Percentiles rank a stretch among this genome's conserved stretches.
These are phyloP conservation scores for Xylaria sp. DNA, from an alignment of 2,329 filamentous ascomycete genomes.

Conservation along the genomic window DNA sequence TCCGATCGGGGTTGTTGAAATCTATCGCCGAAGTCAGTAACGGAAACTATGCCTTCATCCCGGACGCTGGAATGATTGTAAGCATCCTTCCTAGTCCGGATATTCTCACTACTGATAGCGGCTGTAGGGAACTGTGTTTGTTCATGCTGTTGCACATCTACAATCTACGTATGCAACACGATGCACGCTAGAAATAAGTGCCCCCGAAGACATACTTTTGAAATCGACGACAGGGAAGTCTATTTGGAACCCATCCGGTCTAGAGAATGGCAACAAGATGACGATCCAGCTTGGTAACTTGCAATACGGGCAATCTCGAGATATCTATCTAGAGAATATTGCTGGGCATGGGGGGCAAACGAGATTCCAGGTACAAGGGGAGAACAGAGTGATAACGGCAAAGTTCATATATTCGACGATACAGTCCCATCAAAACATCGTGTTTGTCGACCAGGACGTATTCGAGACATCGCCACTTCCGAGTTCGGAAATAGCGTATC, in stretches of 20 bases:
- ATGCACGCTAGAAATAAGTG: constrained; percentile 56
- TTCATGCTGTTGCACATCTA: constrained; percentile 70
- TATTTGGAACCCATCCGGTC: constrained; percentile 50
- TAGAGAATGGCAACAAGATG: constrained; percentile 25
- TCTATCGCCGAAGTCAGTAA: constrained; percentile 67
- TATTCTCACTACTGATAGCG: constrained; percentile 21
- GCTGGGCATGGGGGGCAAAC: constrained; percentile 27
- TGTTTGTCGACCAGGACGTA: constrained; percentile 34
- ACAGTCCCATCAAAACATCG: constrained; percentile 10
- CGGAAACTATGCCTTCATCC: constrained; percentile 70
- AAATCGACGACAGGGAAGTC: constrained; percentile 54
- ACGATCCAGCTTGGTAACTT: constrained; percentile 61
- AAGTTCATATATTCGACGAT: constrained; percentile 51
- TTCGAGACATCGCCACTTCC: constrained; percentile 45
- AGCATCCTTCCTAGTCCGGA: constrained; percentile 21
- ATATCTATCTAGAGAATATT: constrained; percentile 58
- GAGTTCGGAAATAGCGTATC: constrained; percentile 58
- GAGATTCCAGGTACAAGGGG: constrained; percentile 9
- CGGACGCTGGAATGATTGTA: constrained; percentile 69
- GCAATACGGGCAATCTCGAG: constrained; percentile 69
- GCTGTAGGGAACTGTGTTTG: constrained; percentile 64
- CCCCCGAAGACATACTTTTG: constrained; percentile 52
- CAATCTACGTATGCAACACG: constrained; percentile 66
- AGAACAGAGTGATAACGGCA: constrained; percentile 48
- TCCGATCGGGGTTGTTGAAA: constrained; percentile 65